Evolutionary conservation across 768 basidiomycete genomes (phyloP).

Genomic region (Cystoderma amianthinum): DNA sequence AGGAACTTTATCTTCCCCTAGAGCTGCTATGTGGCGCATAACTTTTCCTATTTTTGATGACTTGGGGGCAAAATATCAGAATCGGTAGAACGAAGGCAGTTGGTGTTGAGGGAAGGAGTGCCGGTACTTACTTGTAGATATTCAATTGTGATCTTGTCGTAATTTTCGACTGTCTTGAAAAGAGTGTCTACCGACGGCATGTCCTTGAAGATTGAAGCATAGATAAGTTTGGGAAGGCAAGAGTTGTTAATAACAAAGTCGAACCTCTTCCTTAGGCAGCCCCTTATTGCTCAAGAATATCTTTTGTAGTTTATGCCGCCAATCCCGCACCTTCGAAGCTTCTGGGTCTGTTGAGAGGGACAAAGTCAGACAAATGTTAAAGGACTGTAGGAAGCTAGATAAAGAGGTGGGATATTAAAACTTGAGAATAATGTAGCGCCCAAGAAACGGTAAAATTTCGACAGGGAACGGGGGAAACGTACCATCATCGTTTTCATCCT

Average conservation of each 20-base stretch:
- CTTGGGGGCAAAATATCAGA: background rate
- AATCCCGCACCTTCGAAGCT: background rate
- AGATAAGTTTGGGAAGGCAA: background rate
- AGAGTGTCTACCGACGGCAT: background rate
- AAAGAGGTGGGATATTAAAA: no score
- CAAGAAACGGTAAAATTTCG: background rate
- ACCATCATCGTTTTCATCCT: constrained; percentile 61
- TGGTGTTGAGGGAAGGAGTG: background rate
- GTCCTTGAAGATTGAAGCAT: no score
- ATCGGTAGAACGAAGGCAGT: background rate
- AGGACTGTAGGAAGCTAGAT: no score
- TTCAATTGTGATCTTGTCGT: background rate
- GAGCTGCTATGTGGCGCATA: background rate
- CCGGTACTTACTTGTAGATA: background rate
- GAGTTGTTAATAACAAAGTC: background rate
- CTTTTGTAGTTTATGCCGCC: background rate
- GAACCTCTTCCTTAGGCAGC: background rate
- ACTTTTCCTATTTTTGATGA: no score
- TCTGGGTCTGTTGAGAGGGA: no score
- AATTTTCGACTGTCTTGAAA: background rate
- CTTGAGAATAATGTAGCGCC: no score
- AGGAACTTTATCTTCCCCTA: background rate
- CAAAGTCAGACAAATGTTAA: no score
- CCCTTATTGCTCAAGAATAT: background rate
- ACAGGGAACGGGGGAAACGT: no score